Base-by-base conservation (phyloP, 1,139 yeast species). In the Geotrichum macrosporum region DNA sequence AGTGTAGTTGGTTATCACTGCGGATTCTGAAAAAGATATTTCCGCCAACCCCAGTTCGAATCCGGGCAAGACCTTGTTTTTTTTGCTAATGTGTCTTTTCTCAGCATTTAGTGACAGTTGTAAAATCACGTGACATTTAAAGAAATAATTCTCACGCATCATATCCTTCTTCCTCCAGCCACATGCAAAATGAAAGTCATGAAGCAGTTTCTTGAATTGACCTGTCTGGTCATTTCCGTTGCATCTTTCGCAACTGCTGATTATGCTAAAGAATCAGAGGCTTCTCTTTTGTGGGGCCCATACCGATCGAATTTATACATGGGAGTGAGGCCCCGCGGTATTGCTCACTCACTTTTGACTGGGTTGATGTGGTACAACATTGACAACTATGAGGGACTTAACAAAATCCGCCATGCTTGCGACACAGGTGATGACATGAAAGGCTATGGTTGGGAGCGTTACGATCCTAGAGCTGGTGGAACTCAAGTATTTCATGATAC, bases 291-390 rank as follows among this genome's bases (percentile, higher is more conserved):
- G 26, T 92, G 98, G 98, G 97, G 96, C 0, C 95, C 97, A 0
- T 92, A 89, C 66, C 69, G 97, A 56, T 81, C 96, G 10, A 84
- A 87, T 48, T 71, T 87, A 41, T 92, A 89, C 66, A 72, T 89
- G 55, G 97, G 98, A 0, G 67, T 92, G 37, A 73, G 92, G 42
- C 96, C 98, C 2, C 70, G 89, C 41, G 58, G 63, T 15, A 62
- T 80, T 41, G 84, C 95, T n/a, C 71, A 80, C 38, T 84, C 95
- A 1, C 71, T 92, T 43, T 63, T 84, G 52, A 73, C 88, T 9
- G 98, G 98, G 0, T 66, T 89, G 27, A 80, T 92, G 81, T 92
- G 98, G 98, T 86, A 80, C 68, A 81, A 81, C 57, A 74, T 78
- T 5, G 83, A 84, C 52, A 68, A 71, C 33, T 73, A 75, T 53